Conservation (phyloP, 108 stramenopile species). For the Nitzschia sp. region DNA sequence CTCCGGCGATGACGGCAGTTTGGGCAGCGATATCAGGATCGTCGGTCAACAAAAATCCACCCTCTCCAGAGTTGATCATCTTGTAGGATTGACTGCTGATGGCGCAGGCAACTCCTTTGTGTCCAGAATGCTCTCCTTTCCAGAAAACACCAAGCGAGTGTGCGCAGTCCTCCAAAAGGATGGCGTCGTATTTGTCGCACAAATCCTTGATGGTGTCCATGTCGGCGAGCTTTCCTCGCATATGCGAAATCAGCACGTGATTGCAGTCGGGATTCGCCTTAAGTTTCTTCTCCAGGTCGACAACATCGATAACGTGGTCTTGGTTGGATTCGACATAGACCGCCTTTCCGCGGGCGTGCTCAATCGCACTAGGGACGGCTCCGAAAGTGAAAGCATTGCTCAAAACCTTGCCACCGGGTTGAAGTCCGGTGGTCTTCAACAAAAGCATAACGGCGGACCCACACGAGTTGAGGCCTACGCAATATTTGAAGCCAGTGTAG, state of each 20-base stretch:
- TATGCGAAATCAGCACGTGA: constrained; percentile 85
- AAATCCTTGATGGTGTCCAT: constrained; percentile 75
- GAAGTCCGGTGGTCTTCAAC: constrained; percentile 73
- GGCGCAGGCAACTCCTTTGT: constrained; percentile 72
- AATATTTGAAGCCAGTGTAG: constrained; percentile 84
- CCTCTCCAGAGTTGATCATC: constrained; percentile 91
- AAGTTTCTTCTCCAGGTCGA: constrained; percentile 80
- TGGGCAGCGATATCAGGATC: constrained; percentile 76
- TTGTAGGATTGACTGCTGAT: constrained; percentile 83
- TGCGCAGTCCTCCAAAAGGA: constrained; percentile 84
- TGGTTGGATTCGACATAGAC: constrained; percentile 82
- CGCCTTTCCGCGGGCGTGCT: constrained; percentile 84
- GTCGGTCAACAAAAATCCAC: constrained; percentile 83
- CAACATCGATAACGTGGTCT: constrained; percentile 78
- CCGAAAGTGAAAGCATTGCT: constrained; percentile 90
- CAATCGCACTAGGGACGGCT: constrained; percentile 80
- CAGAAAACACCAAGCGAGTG: constrained; percentile 85
- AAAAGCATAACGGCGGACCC: constrained; percentile 85
- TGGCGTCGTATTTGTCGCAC: constrained; percentile 69
- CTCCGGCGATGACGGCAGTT: constrained; percentile 79
- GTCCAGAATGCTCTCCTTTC: constrained; percentile 80
- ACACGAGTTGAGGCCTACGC: constrained; percentile 83
- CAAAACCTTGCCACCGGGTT: constrained; percentile 80
- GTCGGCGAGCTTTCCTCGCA: constrained; percentile 90
- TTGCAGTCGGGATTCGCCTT: constrained; percentile 71